Evolutionary conservation across 2,329 filamentous ascomycete species (phyloP).

Genomic region (Colletotrichum caudatum): DNA sequence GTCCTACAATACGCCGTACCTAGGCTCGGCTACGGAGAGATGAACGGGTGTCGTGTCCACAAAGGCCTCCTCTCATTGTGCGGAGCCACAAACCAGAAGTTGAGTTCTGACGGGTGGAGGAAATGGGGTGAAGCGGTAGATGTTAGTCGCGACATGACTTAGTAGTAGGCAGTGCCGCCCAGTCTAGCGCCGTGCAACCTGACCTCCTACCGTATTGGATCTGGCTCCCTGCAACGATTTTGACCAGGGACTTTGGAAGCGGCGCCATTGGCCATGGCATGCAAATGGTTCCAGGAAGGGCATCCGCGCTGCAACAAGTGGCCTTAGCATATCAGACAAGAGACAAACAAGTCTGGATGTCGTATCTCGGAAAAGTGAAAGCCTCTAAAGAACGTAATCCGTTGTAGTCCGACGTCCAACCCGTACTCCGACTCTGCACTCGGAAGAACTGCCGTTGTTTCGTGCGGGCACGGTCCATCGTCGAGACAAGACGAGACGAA

Average conservation of each 20-base stretch:
- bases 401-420: not conserved
- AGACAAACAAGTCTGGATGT: not conserved
- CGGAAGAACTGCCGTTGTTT: slow-evolving; percentile 11
- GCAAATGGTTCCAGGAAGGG: not conserved
- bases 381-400: not conserved
- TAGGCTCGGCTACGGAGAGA: slow-evolving; percentile 27
- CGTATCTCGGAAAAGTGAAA: not conserved
- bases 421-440: slow-evolving; percentile 7
- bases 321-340: slow-evolving; percentile 3
- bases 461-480: slow-evolving; percentile 1
- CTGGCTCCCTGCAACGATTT: slow-evolving; percentile 28
- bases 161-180: slow-evolving; percentile 29
- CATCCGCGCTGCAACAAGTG: slow-evolving; percentile 8
- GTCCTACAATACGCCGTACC: not conserved
- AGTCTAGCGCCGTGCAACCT: slow-evolving; percentile 38
- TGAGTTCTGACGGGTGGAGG: slow-evolving; percentile 34
- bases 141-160: slow-evolving; percentile 13
- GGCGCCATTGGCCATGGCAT: slow-evolving; percentile 14
- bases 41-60: slow-evolving; percentile 2
- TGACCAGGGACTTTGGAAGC: slow-evolving; percentile 23
- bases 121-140: slow-evolving; percentile 22
- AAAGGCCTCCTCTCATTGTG: slow-evolving; percentile 5
- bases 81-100: slow-evolving; percentile 20
- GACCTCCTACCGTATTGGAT: slow-evolving; percentile 38
- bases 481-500: not conserved